These are phyloP conservation scores for Trichoderma simmonsii DNA, from an alignment of 2,329 filamentous ascomycete genomes.

Conservation along the genomic window DNA sequence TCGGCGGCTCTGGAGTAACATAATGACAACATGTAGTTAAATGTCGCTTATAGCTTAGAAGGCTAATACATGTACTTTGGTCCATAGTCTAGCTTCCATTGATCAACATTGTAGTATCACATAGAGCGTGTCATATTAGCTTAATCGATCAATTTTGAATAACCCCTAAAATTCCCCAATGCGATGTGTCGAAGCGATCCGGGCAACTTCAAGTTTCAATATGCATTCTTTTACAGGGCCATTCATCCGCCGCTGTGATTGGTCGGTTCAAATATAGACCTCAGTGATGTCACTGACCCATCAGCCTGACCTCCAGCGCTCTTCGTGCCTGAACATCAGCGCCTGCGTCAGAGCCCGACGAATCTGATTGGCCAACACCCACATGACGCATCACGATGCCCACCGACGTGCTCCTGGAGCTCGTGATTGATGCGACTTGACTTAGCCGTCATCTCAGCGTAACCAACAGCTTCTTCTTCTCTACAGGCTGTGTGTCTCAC, in stretches of 20 bases:
- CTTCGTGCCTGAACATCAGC: conserved; percentile 7
- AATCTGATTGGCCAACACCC: conserved; percentile 12
- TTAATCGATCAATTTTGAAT: background rate
- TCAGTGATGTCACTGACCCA: background rate
- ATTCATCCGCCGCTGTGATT: background rate
- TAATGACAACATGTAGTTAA: background rate
- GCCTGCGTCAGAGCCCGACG: background rate
- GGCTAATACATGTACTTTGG: background rate
- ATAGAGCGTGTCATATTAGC: background rate
- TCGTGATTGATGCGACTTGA: conserved; percentile 12
- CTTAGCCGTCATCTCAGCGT: background rate
- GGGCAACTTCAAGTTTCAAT: background rate
- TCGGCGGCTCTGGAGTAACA: background rate
- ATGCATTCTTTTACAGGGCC: no score
- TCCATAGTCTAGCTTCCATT: no score
- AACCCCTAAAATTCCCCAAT: background rate
- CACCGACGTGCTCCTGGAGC: background rate
- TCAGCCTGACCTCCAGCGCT: background rate
- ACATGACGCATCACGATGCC: conserved; percentile 17
- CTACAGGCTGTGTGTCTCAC: background rate
- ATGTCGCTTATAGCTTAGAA: background rate
- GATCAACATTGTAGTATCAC: background rate
- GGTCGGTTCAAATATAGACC: background rate
- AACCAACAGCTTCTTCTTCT: background rate
- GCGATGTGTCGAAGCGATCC: no score